A percentile compares a stretch with the other conserved stretches of the same genome.
These are phyloP conservation scores for Collybia nuda DNA, from an alignment of 768 basidiomycete genomes.

Conservation along the genomic window DNA sequence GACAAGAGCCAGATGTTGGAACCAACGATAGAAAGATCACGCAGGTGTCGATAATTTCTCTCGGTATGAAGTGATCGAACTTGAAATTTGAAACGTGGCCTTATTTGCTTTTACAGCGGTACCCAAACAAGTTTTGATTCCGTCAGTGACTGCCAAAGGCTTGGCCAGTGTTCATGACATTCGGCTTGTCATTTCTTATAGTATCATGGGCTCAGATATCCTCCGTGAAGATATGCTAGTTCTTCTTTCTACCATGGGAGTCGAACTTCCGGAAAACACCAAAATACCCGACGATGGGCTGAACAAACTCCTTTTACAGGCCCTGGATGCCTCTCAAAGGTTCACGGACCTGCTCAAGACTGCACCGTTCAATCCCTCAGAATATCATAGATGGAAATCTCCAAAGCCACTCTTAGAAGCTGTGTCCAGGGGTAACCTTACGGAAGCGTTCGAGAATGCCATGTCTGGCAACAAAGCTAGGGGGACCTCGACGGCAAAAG, in stretches of 20 bases:
- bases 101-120: no score
- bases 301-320: conserved; percentile 15
- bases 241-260: conserved; percentile 24
- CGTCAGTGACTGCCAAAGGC: no score
- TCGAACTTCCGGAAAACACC: conserved; percentile 23
- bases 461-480: conserved; percentile 5
- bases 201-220: conserved; percentile 5
- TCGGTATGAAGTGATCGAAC: no score
- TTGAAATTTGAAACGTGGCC: no score
- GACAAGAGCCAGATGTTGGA: no score
- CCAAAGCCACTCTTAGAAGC: conserved; percentile 13
- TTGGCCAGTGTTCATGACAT: neutral
- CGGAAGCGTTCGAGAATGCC: conserved; percentile 13
- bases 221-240: conserved; percentile 9
- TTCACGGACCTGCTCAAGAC: conserved; percentile 16
- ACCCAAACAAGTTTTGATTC: no score
- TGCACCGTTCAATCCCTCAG: conserved; percentile 6
- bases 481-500: conserved; percentile 15
- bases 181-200: neutral
- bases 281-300: conserved; percentile 25
- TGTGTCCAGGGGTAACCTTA: conserved; percentile 16
- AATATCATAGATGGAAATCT: conserved; percentile 14
- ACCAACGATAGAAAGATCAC: no score
- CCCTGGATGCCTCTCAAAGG: conserved; percentile 25
- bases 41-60: no score